Base-by-base conservation (phyloP, 1,284 basidiomycete genomes). In the Leccinum olivaceoglutinosum region DNA sequence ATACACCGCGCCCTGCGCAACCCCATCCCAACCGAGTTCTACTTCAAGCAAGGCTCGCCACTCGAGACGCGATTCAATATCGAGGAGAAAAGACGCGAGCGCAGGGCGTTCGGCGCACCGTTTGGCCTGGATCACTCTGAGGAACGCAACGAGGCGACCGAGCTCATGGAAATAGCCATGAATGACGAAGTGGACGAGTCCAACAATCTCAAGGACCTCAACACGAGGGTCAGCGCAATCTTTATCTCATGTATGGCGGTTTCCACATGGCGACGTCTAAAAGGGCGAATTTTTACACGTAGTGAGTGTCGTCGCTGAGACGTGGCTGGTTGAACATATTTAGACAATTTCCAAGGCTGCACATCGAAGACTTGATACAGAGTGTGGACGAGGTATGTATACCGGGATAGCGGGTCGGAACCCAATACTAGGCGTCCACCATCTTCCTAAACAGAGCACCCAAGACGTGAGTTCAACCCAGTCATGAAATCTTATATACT, bases 21-120 rank as follows among this genome's bases (percentile, higher is more conserved):
- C 72, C 95, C 96, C 0, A 89, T 94, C 75, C 90, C 93, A 16
- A 84, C 87, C 63, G 88, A 94, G 55, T 96, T 97, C 76, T 98
- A 97, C 81, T 98, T 98, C 83, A 96, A 96, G 77, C 87, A 89
- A 64, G 96, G 95, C 1, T 93, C 93, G 0, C 82, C 94, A 3
- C 85, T 96, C 39, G 90, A 96, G 74, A 87, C 88, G 51, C 85
- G 90, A 59, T 98, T 96, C 74, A 86, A 81, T 59, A 75, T 85
- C 61, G 86, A 92, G 70, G 90, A 94, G 71, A 82, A 85, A 63
- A 79, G 81, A 66, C 83, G 89, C 60, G 92, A 94, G 70, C 78
- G 80, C 49, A 79, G 80, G 62, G 87, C 87, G 2, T 94, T 93
- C 75, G 92, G 92, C 0, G 75, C 81, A 0, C 78, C 77, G 8